phyloP scores from a whole-genome alignment of 1,284 basidiomycete species.

The Paramarasmius palmivorus region DNA sequence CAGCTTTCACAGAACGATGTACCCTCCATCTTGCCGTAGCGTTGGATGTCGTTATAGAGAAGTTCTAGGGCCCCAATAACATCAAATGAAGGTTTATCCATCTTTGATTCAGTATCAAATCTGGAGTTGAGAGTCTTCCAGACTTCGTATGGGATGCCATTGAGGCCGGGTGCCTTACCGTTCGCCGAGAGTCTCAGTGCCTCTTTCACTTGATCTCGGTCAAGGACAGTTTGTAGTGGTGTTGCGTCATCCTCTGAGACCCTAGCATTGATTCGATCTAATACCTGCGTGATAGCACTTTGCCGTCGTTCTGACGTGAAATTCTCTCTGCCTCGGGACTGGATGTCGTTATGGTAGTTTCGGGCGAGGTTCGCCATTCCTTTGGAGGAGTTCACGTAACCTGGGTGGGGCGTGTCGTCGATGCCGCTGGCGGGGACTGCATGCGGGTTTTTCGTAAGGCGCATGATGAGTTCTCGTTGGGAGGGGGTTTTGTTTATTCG shows the following conservation, averaged over 20 bases:
- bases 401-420: neutral
- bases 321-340: neutral
- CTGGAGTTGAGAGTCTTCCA: slow-evolving; percentile 20
- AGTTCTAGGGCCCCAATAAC: neutral
- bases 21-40: slow-evolving; percentile 19
- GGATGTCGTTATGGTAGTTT: slow-evolving; percentile 20
- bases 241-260: slow-evolving; percentile 9
- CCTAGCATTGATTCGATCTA: slow-evolving; percentile 5
- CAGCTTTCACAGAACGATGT: slow-evolving; percentile 27
- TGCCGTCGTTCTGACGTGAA: slow-evolving; percentile 3
- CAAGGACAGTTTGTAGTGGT: slow-evolving; percentile 9
- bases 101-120: neutral
- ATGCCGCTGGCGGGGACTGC: neutral
- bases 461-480: slow-evolving; percentile 17
- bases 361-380: slow-evolving; percentile 19
- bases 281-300: slow-evolving; percentile 5
- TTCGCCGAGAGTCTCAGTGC: slow-evolving; percentile 20
- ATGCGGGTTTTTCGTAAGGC: neutral
- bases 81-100: neutral
- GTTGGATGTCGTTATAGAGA: slow-evolving; percentile 26
- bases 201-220: slow-evolving; percentile 16
- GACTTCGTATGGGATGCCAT: slow-evolving; percentile 29
- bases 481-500: slow-evolving; percentile 16
- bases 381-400: slow-evolving; percentile 7
- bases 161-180: slow-evolving; percentile 26